These are phyloP conservation scores for Thelonectria rubi DNA, from an alignment of 2,329 filamentous ascomycete genomes.

Conservation along the genomic window DNA sequence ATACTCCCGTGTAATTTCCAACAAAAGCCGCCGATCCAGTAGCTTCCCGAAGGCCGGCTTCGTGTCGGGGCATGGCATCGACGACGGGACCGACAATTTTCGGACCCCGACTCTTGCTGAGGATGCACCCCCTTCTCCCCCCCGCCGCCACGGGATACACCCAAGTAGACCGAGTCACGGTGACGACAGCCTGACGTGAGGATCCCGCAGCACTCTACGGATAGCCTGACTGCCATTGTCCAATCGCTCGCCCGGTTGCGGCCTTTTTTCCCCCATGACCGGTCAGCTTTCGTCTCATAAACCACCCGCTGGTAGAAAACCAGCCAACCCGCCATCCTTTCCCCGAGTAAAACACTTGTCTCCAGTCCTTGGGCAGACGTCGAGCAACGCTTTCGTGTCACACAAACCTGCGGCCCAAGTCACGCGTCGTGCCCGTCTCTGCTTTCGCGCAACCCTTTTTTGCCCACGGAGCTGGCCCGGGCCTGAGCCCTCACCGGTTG, in stretches of 20 bases:
- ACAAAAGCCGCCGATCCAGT: background rate
- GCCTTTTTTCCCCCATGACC: background rate
- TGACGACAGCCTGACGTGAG: background rate
- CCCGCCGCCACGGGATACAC: constrained; percentile 5
- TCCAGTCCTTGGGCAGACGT: background rate
- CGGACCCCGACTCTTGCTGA: background rate
- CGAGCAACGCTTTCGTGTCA: constrained; percentile 26
- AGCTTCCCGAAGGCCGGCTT: constrained; percentile 27
- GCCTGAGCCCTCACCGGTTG: constrained; percentile 15
- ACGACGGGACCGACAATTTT: constrained; percentile 26
- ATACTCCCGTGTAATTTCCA: background rate
- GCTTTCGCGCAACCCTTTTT: background rate
- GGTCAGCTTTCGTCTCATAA: background rate
- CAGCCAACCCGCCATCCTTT: background rate
- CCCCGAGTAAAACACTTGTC: background rate
- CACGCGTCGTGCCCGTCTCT: constrained; percentile 23
- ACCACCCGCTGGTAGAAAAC: background rate
- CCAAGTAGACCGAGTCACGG: background rate
- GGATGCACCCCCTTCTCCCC: background rate
- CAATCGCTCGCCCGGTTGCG: background rate
- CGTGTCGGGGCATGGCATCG: constrained; percentile 12
- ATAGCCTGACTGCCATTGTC: background rate
- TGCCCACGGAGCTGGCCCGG: constrained; percentile 7
- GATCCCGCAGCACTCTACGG: background rate
- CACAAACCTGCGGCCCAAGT: constrained; percentile 22